These are phyloP conservation scores for Neurospora pannonica DNA, from an alignment of 495 filamentous ascomycete genomes.

Conservation along the genomic window DNA sequence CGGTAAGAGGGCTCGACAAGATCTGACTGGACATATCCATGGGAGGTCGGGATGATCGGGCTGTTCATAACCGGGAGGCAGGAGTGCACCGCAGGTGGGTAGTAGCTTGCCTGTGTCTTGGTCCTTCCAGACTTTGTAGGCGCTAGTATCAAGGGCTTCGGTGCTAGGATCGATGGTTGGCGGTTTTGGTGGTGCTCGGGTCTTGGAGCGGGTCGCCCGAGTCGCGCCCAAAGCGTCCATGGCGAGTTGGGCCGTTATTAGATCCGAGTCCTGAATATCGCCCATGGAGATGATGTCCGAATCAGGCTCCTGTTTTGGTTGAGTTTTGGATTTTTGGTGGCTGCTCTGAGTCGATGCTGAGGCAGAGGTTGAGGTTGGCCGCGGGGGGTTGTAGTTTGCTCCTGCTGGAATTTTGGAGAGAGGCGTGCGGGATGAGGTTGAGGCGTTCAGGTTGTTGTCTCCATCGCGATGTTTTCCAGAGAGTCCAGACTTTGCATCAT, in stretches of 20 bases:
- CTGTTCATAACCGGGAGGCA: neutral
- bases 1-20: constrained; percentile 13
- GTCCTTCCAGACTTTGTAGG: neutral
- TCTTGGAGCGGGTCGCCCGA: neutral
- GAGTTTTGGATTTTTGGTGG: neutral
- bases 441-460: neutral
- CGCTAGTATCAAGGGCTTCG: neutral
- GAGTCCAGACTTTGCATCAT: neutral
- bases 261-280: neutral
- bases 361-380: neutral
- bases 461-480: constrained; percentile 1
- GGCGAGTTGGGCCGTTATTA: neutral
- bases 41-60: constrained; percentile 7
- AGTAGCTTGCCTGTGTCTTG: neutral
- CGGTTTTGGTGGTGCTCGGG: neutral
- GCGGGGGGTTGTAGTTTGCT: neutral
- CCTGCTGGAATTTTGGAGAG: neutral
- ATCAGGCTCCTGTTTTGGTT: neutral
- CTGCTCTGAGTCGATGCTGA: neutral
- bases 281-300: neutral
- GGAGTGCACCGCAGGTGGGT: neutral
- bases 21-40: constrained; percentile 24
- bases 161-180: neutral
- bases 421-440: neutral
- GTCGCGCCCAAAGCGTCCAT: neutral